These are phyloP conservation scores for Starmerella roubikii DNA, from an alignment of 805 yeast species.

Conservation along the genomic window DNA sequence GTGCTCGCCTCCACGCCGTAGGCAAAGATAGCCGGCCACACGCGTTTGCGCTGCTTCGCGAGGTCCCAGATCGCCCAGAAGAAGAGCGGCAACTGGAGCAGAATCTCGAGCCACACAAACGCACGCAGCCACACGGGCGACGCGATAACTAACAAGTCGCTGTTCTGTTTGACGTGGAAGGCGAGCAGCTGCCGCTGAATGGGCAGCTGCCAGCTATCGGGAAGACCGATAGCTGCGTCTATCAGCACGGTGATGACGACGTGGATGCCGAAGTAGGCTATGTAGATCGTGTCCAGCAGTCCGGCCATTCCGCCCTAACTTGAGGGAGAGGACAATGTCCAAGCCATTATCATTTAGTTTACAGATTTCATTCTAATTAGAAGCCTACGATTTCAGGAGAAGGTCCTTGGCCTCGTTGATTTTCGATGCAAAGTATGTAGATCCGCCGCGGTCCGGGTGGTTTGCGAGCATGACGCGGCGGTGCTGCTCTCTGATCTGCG, in stretches of 20 bases:
- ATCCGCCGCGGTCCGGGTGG: conserved; percentile 93
- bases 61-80: conserved; percentile 30
- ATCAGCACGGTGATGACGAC: conserved; percentile 61
- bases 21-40: conserved; percentile 35
- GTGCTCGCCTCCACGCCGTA: conserved; percentile 77
- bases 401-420: conserved; percentile 59
- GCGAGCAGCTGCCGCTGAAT: conserved; percentile 39
- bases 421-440: conserved; percentile 77
- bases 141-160: conserved; percentile 51
- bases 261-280: conserved; percentile 38
- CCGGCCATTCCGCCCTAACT: too few relatives aligned
- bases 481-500: conserved; percentile 65
- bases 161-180: conserved; percentile 50
- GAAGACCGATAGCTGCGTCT: conserved; percentile 62
- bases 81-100: conserved; percentile 73
- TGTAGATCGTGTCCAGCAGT: conserved; percentile 20
- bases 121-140: conserved; percentile 60
- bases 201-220: conserved; percentile 33
- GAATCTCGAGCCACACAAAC: conserved; percentile 59
- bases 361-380: too few relatives aligned
- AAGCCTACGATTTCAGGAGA: conserved; percentile 3
- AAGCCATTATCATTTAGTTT: too few relatives aligned
- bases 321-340: too few relatives aligned
- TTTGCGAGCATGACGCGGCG: conserved; percentile 74
- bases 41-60: conserved; percentile 23